Conservation (phyloP, 331 rosid species). For the Quercus tomentella region DNA sequence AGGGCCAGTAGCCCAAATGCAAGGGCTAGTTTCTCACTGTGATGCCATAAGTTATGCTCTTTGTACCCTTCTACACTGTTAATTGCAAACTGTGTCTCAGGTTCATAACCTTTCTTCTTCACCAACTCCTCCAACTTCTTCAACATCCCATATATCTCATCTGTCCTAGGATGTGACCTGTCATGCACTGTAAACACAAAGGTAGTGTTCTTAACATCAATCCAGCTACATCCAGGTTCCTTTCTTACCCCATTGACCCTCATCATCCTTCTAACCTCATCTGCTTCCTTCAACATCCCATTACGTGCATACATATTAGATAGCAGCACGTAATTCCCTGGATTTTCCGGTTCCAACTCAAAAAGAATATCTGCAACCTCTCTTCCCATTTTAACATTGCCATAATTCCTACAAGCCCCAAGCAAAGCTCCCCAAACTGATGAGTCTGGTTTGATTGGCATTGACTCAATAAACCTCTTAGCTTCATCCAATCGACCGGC, state of each 20-base stretch:
- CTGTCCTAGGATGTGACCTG: conserved; percentile 37
- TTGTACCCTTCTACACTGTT: conserved; percentile 37
- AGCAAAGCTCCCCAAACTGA: conserved; percentile 50
- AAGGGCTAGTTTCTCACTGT: conserved; percentile 54
- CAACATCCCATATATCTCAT: conserved; percentile 39
- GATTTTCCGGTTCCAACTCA: conserved; percentile 48
- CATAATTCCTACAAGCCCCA: conserved; percentile 46
- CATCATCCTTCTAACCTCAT: conserved; percentile 41
- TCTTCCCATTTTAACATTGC: conserved; percentile 42
- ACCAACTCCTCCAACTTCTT: conserved; percentile 28
- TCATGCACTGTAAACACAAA: conserved; percentile 39
- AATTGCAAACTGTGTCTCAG: conserved; percentile 38
- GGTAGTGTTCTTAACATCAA: conserved; percentile 38
- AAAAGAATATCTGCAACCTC: conserved; percentile 46
- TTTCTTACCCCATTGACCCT: conserved; percentile 38
- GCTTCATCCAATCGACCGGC: conserved; percentile 45
- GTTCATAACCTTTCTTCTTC: conserved; percentile 34
- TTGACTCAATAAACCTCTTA: conserved; percentile 33
- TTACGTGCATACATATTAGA: conserved; percentile 30
- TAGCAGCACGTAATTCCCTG: conserved; percentile 42
- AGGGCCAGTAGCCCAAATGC: conserved; percentile 61
- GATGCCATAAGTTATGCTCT: conserved; percentile 52
- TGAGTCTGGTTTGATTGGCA: conserved; percentile 39
- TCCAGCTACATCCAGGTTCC: conserved; percentile 47
- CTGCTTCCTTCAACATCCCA: conserved; percentile 47